Base-by-base conservation (phyloP, 371 early-diverging fungal species). In the Mucor mucedo region DNA sequence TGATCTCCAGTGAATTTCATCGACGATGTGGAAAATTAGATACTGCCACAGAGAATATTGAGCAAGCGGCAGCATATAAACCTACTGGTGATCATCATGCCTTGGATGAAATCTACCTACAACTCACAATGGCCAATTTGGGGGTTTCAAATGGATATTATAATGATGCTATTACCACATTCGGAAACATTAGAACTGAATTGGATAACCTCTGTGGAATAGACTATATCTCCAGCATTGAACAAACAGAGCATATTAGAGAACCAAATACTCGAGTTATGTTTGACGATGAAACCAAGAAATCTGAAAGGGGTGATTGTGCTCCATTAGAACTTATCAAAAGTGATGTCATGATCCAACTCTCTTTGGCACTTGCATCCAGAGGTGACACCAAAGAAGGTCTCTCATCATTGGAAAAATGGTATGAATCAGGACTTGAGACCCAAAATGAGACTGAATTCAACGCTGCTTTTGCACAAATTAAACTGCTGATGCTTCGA, bases 1-100 rank as follows among this genome's bases (percentile, higher is more conserved):
- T 87, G 6, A 55, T 62, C 0, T 71, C 87, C 7, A 85, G 87
- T 28, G 88, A 90, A 45, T 71, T 87, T 5, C 62, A 85, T 28
- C 71, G 83, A 14, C 79, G 85, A 11, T 77, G 67, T 45, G 82
- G 82, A 5, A 66, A 77, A 41, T 71, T 78, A 60, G 72, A 74
- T 52, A 70, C 74, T 40, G 80, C 85, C 35, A 65, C 78, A 48
- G 27, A 60, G 3, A 52, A 60, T 5, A 21, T 69, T 2, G 54
- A 62, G 13, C 8, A 33, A 5, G 69, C 69, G 1, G 2, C 40
- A 4, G 42, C 11, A 29, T 21, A 40, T 8, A 33, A 42, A 42
- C 28, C 53, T 21, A 27, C 70, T 63, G 73, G 65, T 35, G 35
- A 48, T 5, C 40, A 44, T 29, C 59, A 73, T 57, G n/a, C 60